Evolutionary conservation across 345 rosid species (phyloP).

Genomic region (Dovyalis caffra): DNA sequence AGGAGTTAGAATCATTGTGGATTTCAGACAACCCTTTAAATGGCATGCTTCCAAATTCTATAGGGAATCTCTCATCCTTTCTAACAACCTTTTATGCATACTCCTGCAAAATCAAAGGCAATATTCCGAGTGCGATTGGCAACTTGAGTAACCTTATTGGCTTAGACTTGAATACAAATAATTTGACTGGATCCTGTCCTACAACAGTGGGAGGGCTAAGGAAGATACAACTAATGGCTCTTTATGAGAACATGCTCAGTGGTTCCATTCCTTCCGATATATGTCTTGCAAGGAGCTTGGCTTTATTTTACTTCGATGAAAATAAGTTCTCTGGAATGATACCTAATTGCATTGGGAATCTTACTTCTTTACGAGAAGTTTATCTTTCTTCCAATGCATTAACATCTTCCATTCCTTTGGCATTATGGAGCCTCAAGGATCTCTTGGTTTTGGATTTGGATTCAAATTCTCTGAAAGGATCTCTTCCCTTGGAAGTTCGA

Average conservation of each 20-base stretch:
- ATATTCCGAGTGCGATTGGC: neutral
- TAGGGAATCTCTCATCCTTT: neutral
- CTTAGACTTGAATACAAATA: neutral
- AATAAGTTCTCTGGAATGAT: neutral
- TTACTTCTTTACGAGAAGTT: neutral
- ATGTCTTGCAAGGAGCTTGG: neutral
- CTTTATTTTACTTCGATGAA: neutral
- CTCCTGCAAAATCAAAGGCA: neutral
- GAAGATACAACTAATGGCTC: neutral
- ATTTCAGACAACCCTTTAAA: neutral
- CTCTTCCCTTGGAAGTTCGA: neutral
- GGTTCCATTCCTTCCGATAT: neutral
- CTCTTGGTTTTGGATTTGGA: neutral
- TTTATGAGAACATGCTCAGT: neutral
- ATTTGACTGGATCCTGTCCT: neutral
- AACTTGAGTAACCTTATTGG: neutral
- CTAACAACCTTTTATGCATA: neutral
- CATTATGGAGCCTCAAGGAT: constrained; percentile 3
- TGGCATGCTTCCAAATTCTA: neutral
- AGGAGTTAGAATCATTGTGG: neutral
- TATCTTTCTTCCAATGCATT: neutral
- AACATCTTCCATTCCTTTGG: neutral
- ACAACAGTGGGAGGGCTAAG: neutral
- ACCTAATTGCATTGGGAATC: constrained; percentile 1
- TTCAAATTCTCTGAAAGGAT: neutral